Percentiles rank a stretch among this genome's conserved stretches.
phyloP scores from a whole-genome alignment of 768 basidiomycete genomes.

The Psilocybe azurescens region DNA sequence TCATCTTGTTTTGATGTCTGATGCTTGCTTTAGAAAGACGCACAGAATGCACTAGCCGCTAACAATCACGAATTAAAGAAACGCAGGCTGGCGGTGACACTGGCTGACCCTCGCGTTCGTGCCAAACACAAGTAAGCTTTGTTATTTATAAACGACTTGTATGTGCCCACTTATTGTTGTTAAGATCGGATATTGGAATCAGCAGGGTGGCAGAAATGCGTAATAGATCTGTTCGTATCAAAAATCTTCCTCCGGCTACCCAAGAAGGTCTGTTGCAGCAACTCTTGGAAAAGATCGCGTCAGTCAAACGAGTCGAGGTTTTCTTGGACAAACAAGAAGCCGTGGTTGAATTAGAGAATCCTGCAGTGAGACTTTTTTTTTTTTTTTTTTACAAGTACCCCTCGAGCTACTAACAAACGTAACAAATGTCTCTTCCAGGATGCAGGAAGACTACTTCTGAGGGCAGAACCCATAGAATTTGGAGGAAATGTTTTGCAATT shows the following conservation, averaged over 20 bases:
- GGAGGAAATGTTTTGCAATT: constrained; percentile 65
- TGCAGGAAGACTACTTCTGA: constrained; percentile 78
- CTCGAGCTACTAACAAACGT: neutral
- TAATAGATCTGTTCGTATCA: constrained; percentile 77
- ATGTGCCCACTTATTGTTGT: neutral
- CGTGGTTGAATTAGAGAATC: constrained; percentile 66
- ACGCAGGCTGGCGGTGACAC: constrained; percentile 87
- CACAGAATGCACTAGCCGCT: constrained; percentile 70
- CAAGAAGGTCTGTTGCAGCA: constrained; percentile 96
- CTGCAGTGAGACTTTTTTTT: constrained; percentile 54
- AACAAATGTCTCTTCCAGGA: constrained; percentile 54
- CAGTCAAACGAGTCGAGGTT: constrained; percentile 77
- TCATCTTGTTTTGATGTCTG: neutral
- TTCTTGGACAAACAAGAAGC: constrained; percentile 66
- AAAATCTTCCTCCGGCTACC: constrained; percentile 72
- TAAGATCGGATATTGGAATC: constrained; percentile 59
- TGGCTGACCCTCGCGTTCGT: constrained; percentile 76
- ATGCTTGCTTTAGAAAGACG: constrained; percentile 59
- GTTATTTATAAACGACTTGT: neutral
- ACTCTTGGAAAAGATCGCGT: constrained; percentile 76
- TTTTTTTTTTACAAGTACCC: neutral
- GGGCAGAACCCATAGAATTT: constrained; percentile 74
- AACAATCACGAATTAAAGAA: constrained; percentile 92
- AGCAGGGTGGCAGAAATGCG: constrained; percentile 60
- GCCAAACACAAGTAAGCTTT: constrained; percentile 53